Conservation (phyloP, 2,329 filamentous ascomycete species). For the Lasiodiplodia theobromae region DNA sequence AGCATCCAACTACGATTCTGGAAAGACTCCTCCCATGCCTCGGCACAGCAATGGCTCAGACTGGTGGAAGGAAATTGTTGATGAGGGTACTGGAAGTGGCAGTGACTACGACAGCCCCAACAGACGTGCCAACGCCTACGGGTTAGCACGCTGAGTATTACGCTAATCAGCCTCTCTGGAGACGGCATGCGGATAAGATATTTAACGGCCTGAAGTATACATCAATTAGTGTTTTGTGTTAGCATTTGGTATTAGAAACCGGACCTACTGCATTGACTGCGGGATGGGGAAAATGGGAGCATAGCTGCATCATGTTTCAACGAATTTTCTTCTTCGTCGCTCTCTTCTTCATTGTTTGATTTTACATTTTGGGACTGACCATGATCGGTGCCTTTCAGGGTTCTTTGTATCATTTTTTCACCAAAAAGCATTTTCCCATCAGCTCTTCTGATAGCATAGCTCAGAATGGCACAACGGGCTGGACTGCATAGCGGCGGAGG, state of each 20-base stretch:
- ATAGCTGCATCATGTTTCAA: constrained; percentile 7
- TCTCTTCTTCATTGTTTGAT: not conserved
- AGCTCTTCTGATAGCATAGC: too few species aligned
- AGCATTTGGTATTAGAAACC: constrained; percentile 19
- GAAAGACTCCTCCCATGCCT: not conserved
- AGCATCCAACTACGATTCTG: constrained; percentile 6
- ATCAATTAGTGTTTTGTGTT: constrained; percentile 21
- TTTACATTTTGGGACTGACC: too few species aligned
- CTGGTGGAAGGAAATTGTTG: constrained; percentile 20
- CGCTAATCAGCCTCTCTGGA: not conserved
- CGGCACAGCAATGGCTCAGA: constrained; percentile 15
- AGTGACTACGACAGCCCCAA: not conserved
- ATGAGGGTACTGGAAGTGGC: not conserved
- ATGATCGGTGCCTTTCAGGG: too few species aligned
- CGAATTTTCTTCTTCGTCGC: constrained; percentile 15
- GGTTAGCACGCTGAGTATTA: constrained; percentile 6
- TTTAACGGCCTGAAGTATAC: constrained; percentile 10
- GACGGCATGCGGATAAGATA: not conserved
- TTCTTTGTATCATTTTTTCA: too few species aligned
- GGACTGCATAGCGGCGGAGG: too few species aligned
- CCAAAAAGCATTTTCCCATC: too few species aligned
- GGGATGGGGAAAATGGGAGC: constrained; percentile 1
- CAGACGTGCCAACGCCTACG: constrained; percentile 6
- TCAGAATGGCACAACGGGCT: too few species aligned
- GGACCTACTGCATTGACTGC: constrained; percentile 14